Base-by-base conservation (phyloP, 2,329 filamentous ascomycete genomes). In the Scedosporium boydii region DNA sequence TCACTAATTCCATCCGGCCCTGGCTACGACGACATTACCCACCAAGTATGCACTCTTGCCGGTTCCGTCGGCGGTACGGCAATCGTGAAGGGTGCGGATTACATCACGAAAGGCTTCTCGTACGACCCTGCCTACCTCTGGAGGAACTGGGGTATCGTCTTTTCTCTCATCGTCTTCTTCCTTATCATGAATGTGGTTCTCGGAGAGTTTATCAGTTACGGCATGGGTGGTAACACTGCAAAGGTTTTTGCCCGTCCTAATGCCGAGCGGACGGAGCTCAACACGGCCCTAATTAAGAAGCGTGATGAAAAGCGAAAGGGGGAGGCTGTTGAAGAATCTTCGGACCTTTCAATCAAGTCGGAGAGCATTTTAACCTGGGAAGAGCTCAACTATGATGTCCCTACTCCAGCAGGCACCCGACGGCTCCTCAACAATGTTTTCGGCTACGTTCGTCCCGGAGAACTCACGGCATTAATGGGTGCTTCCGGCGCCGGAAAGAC, bases 401-500 rank as follows among this genome's bases (percentile, higher is more conserved):
- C 84, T 0, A 80, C 85, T 3, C 77, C 82, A 0, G 81, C 79
- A 4, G 84, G 83, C 2, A 81, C 77, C 4, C 78, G 82, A 9
- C 79, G 81, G 4, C 78, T 87, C 5, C 78, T 87, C 1, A 79
- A 80, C 69, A 75, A 78, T 48, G 76, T 85, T 1, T 82, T 76
- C 62, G 92, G 87, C 2, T 93, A 87, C 67, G 89, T 92, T 59
- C 86, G 87, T 65, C 90, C 90, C 1, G 90, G 90, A 42, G 84
- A 88, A 68, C 79, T 93, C 9, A 93, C 89, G 3, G 89, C 90
- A 2, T 77, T 95, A 1, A 92, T 95, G 88, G 90, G 90, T 46
- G 87, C 87, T 6, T 91, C 88, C 4, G 89, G 89, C n/a, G 91
- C 91, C 4, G 91, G 91, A 58, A 96, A 96, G 76, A 95, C 91